Conservation (phyloP, 73 alveolate genomes). For the Halteria grandinella region DNA sequence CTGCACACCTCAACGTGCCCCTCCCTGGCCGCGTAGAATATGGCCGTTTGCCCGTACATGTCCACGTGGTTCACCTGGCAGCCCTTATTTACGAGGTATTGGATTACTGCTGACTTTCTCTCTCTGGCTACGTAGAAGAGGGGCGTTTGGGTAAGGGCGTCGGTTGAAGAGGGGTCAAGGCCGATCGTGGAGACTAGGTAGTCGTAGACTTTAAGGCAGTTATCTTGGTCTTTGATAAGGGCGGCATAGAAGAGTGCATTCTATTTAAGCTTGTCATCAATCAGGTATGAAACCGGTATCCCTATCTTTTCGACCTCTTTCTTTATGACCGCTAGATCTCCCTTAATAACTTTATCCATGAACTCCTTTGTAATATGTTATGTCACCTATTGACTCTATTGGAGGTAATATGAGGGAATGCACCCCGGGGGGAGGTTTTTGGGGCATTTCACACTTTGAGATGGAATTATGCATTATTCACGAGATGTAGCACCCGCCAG, state of each 20-base stretch:
- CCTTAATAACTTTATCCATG: slow-evolving; percentile 11
- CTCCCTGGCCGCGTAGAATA: slow-evolving; percentile 93
- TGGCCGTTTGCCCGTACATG: slow-evolving; percentile 86
- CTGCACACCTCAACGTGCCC: slow-evolving; percentile 69
- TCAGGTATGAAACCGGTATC: neutral
- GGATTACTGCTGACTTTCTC: slow-evolving; percentile 73
- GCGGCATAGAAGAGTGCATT: slow-evolving; percentile 58
- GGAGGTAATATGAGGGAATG: neutral
- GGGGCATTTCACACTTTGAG: slow-evolving; percentile 10
- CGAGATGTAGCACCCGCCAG: neutral
- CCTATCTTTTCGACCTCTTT: neutral
- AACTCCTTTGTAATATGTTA: neutral
- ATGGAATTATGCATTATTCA: neutral
- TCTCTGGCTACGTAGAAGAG: slow-evolving; percentile 87
- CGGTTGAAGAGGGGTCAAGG: slow-evolving; percentile 28
- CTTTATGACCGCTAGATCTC: slow-evolving; percentile 3
- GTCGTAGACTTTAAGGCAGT: slow-evolving; percentile 36
- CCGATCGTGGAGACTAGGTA: slow-evolving; percentile 36
- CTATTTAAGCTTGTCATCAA: slow-evolving; percentile 42
- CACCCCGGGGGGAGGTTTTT: neutral
- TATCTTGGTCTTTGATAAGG: slow-evolving; percentile 23
- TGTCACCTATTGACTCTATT: neutral
- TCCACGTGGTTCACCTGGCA: slow-evolving; percentile 81
- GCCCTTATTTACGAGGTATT: slow-evolving; percentile 74
- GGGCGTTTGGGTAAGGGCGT: slow-evolving; percentile 74